Evolutionary conservation across 257 asterid genomes (phyloP), one percentile per base, ranked within the genome.

Genomic region (Forsythia suspensa): DNA sequence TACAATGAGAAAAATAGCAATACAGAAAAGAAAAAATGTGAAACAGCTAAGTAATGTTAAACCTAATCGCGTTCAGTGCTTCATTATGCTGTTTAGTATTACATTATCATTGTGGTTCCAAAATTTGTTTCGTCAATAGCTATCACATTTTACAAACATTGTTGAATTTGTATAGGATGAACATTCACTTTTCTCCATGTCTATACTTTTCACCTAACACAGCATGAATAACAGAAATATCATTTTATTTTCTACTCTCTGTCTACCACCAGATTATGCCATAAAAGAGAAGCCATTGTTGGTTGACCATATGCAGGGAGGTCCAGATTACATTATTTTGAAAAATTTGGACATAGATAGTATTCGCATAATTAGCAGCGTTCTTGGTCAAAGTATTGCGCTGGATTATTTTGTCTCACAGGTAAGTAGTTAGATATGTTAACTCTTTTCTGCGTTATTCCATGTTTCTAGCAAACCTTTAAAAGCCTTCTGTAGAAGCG

Each of bases 331-430:
- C 85, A 90, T 96, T 79, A 86, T 94, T 73, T 82, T 96, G 61
- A 96, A 90, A 87, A 89, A 84, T 71, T 84, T 96, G 41, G 99
- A 94, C 88, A 78, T 84, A 13, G 99, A 94, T 86, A 96, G 99
- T 86, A 90, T 96, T 70, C 97, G 97, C 66, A 84, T 92, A 74
- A 94, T 94, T 77, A 86, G 97, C 63, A 89, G 97, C 40, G 98
- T 96, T 78, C 99, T 96, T 80, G 97, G 97, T 70, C 98, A 96
- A 87, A 96, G 99, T 80, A 92, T 96, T 83, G 99, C 99, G 44
- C 88, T 96, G 21, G 99, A 96, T 84, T 87, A 92, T 85, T 96
- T 94, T 82, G 97, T 92, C n/a, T 92, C 98, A n/a, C 99, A 96
- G 97, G 99, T 95, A 85, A 82, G 51, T 43, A 57, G 48, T 71